A percentile compares a stretch with the other conserved stretches of the same genome.
phyloP scores from a whole-genome alignment of 306 rosid genomes.

The Castanea crenata region DNA sequence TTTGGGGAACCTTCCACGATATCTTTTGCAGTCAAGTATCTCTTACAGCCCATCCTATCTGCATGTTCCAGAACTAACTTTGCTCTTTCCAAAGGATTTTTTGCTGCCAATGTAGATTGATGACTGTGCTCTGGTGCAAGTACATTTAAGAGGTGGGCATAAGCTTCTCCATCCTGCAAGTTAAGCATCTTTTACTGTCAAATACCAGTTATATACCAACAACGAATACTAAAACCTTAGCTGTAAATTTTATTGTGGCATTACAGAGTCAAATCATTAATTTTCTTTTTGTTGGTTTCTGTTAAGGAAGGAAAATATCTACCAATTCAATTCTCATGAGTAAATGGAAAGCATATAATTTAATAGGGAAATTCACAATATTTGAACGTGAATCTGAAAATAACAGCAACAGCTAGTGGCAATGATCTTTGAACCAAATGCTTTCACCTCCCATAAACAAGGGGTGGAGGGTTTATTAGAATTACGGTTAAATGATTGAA shows the following conservation, averaged over 20 bases:
- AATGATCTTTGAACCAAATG: neutral
- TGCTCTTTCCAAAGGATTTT: constrained; percentile 76
- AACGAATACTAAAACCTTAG: neutral
- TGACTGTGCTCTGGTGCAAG: constrained; percentile 91
- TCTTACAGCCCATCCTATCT: constrained; percentile 93
- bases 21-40: constrained; percentile 90
- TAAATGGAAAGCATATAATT: neutral
- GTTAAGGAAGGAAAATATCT: neutral
- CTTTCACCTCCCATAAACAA: neutral
- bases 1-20: constrained; percentile 98
- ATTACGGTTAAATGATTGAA: too few relatives aligned
- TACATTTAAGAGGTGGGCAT: constrained; percentile 85
- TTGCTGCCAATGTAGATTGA: constrained; percentile 66
- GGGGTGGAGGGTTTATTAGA: too few relatives aligned
- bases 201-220: constrained; percentile 3
- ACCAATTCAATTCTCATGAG: neutral
- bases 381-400: neutral
- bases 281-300: neutral
- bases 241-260: neutral
- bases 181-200: constrained; percentile 19
- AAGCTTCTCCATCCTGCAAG: constrained; percentile 91
- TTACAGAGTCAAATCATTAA: neutral
- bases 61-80: constrained; percentile 89
- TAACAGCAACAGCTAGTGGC: neutral
- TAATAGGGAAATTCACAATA: neutral